Percentiles rank a stretch among this genome's conserved stretches.
phyloP scores from a whole-genome alignment of 371 early-diverging fungal species.

The Circinella minor region DNA sequence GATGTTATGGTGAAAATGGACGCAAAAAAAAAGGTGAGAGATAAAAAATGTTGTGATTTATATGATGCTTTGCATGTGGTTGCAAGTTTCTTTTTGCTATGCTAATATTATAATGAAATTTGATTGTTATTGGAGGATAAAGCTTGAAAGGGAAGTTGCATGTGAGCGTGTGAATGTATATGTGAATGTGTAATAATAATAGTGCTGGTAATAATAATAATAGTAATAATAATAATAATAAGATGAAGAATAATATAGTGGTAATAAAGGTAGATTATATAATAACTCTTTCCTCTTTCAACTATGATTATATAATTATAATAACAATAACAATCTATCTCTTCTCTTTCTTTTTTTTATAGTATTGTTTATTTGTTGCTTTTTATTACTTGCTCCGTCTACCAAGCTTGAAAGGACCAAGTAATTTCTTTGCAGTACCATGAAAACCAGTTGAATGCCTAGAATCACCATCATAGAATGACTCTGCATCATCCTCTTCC shows the following conservation, averaged over 20 bases:
- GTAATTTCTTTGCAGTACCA: constrained; percentile 20
- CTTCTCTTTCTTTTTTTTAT: not conserved
- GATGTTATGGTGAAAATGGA: too few relatives aligned
- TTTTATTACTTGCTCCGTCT: constrained; percentile 16
- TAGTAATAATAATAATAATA: not conserved
- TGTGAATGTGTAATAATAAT: not conserved
- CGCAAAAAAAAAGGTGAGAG: not conserved
- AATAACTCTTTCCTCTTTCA: too few relatives aligned
- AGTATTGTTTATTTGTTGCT: not conserved
- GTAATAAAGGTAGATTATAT: not conserved
- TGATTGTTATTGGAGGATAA: not conserved
- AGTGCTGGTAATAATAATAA: not conserved
- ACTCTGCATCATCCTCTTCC: constrained; percentile 18
- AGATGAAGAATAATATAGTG: not conserved
- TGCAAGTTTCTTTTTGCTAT: not conserved
- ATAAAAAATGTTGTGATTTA: not conserved
- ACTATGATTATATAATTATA: not conserved
- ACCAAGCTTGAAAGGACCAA: constrained; percentile 21
- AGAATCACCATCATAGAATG: constrained; percentile 21
- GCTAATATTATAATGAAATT: not conserved
- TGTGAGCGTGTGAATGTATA: not conserved
- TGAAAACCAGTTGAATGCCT: constrained; percentile 18
- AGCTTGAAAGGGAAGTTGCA: not conserved
- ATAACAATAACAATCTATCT: not conserved
- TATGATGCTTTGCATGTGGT: too few relatives aligned